phyloP scores from a whole-genome alignment of 139 green algal species.

The Closterium sp. region DNA sequence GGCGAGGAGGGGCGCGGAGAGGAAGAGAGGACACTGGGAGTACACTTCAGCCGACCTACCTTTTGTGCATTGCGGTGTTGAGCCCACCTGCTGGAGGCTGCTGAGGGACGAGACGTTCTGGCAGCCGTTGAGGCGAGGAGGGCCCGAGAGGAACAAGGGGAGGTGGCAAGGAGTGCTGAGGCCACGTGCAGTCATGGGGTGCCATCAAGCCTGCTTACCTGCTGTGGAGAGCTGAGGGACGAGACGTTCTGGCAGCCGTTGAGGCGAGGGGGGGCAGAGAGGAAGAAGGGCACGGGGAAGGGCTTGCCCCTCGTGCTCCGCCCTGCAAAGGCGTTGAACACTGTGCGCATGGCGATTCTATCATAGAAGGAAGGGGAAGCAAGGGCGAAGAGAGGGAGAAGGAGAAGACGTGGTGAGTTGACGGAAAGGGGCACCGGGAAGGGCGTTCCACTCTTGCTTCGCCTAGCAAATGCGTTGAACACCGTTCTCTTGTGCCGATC shows the following conservation, averaged over 20 bases:
- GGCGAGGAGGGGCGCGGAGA: background rate
- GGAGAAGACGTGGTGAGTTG: background rate
- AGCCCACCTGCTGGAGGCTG: too few species aligned
- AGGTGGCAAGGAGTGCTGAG: too few species aligned
- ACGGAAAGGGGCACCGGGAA: background rate
- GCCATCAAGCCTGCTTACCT: background rate
- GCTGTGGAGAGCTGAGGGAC: background rate
- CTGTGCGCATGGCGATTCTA: background rate
- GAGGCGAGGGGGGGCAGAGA: background rate
- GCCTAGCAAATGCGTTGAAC: too few species aligned
- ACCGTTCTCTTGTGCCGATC: too few species aligned
- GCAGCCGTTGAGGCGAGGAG: background rate
- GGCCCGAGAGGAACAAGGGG: too few species aligned
- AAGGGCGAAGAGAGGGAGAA: background rate
- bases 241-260: background rate
- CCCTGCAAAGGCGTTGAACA: background rate
- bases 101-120: background rate
- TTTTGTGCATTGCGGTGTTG: too few species aligned
- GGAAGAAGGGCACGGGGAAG: background rate
- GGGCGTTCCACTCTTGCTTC: background rate
- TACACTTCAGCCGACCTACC: too few species aligned
- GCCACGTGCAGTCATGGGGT: too few species aligned
- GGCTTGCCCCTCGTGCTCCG: background rate
- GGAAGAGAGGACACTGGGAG: background rate
- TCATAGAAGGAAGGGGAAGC: background rate